Base-by-base conservation (phyloP, 106 monocot species). In the Dendrobium catenatum region DNA sequence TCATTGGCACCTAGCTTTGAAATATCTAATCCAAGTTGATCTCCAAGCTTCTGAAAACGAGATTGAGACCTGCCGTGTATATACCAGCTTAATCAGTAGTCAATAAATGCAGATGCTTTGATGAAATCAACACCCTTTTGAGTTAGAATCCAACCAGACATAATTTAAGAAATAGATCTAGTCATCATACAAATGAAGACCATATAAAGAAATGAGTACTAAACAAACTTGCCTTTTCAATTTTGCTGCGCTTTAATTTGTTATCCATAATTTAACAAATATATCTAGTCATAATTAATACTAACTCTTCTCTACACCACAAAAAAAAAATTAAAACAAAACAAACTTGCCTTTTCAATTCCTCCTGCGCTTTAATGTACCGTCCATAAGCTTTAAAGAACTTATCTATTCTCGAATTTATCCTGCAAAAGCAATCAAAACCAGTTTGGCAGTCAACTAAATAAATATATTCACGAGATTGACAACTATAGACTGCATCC, bases 281-380 rank as follows among this genome's bases (percentile, higher is more conserved):
- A 58, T 13, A 37, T 47, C n/a, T 10, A 47, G 33, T 11, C 29
- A 19, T 6, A 33, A 15, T 33, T 6, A 33, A 15, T 33, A 37
- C 15, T 37, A 37, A 37, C 70, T 37, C 4, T 37, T 51, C 6
- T 74, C 6, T 44, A 20, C 4, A 74, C 43, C 43, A 42, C 19
- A 44, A 74, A 20, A 74, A 79, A 42, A 47, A 66, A 77, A 49
- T 40, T 41, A 31, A 81, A 73, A 67, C 2, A 61, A 49, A 11
- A 22, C 44, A 55, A 55, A 49, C 83, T 27, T 81, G 56, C 91
- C 91, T 84, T 83, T 86, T 89, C 33, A 91, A 77, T 43, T 91
- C 91, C 58, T 89, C 91, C 56, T 87, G 91, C 66, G 85, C 89
- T 79, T 89, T 89, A 17, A 85, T 78, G 83, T 85, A 87, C 72